Evolutionary conservation across 2,329 filamentous ascomycete species (phyloP), one percentile per base, ranked within the genome.

Genomic region (Rutstroemia sp.): DNA sequence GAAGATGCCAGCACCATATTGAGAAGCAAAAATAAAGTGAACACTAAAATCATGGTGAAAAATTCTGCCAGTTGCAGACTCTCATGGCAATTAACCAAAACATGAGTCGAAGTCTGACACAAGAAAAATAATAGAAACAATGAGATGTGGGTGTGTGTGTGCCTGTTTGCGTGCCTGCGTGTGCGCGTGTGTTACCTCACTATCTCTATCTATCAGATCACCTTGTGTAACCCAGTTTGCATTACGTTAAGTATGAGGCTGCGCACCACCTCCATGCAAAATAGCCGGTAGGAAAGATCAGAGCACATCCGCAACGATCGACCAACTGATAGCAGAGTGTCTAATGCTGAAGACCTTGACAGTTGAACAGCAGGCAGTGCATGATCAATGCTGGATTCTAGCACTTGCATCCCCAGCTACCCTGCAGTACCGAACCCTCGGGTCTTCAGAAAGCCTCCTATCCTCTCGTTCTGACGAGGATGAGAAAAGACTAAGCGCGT

Each of bases 1-100:
- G 53, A 50, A 38, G 39, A 42, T 19, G 48, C 27, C 38, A 50
- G 46, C 37, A 55, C 25, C 46, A 50, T 41, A 37, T 50, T 27
- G 48, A 49, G 25, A 25, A 45, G 25, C 19, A 50, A 17, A 4
- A 55, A 9, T 25, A 39, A 50, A 44, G 6, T 21, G n/a, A 55
- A 23, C 12, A 17, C 25, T 17, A 50, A 34, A 50, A 39, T 25
- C 30, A 47, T 47, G 10, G 25, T 10, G 48, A 19, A 50, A 19
- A 12, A 16, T 21, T 44, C 44, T 41, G 25, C 25, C 25, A 16
- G 10, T 44, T 25, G 46, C 38, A 45, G 16, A 37, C 48, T 41
- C 25, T 30, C 38, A 50, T 30, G 17, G 19, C 17, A 37, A 9
- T 16, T 37, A 6, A 51, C 21, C 16, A 41, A 42, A 51, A 25